Conservation (phyloP, 345 rosid genomes). For the Stellera chamaejasme region DNA sequence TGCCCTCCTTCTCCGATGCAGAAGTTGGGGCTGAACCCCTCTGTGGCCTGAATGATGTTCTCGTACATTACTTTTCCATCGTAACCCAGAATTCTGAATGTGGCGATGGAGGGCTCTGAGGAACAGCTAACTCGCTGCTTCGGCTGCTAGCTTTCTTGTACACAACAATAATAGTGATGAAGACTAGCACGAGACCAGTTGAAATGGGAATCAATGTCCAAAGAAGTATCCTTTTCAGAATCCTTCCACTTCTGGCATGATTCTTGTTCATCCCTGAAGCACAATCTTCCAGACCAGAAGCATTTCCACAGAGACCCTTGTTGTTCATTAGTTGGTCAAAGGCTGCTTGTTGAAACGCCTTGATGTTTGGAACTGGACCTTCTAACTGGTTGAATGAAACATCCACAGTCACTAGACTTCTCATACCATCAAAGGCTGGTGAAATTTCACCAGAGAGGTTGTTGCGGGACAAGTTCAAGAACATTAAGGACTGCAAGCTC, state of each 20-base stretch:
- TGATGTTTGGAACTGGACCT: conserved; percentile 33
- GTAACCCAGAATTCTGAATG: conserved; percentile 9
- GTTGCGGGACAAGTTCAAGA: conserved; percentile 28
- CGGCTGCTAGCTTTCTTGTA: no score
- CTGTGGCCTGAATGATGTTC: conserved; percentile 10
- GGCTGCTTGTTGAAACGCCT: conserved; percentile 15
- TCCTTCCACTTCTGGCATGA: no score
- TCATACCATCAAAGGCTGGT: conserved; percentile 19
- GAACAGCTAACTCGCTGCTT: no score
- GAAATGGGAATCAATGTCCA: no score
- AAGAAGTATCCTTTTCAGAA: no score
- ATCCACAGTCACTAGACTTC: conserved; percentile 20
- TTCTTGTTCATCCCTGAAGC: no score
- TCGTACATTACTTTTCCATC: conserved; percentile 12
- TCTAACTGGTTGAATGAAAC: conserved; percentile 30
- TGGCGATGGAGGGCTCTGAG: no score
- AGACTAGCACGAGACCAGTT: no score
- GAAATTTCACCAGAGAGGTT: conserved; percentile 29
- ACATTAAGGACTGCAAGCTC: conserved; percentile 21
- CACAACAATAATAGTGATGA: no score
- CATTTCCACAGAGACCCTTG: conserved; percentile 22
- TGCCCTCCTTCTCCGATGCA: conserved; percentile 18
- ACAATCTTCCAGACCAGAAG: no score
- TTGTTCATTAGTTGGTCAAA: conserved; percentile 21
- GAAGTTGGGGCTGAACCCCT: conserved; percentile 12